Base-by-base conservation (phyloP, 495 filamentous ascomycete genomes). In the Penicillium canescens region DNA sequence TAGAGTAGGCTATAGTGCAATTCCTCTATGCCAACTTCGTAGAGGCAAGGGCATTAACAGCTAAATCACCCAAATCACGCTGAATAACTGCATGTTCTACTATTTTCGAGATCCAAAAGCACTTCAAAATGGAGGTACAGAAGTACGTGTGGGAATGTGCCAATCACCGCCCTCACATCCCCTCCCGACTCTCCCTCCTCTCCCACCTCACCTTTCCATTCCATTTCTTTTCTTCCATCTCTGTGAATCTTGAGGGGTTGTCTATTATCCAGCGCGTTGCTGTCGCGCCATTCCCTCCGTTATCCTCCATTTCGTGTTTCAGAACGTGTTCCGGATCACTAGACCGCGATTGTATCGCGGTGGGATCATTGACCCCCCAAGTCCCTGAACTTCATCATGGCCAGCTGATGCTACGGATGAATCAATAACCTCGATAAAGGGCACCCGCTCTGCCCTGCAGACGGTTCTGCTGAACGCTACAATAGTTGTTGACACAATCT, bases 371-470 rank as follows among this genome's bases (percentile, higher is more conserved):
- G 28, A 48, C 21, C 39, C 54, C 42, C 16, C 41, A 31, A 36
- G 42, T 37, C 13, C 49, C 42, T 18, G 43, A 39, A 49, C 58
- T 50, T 31, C 68, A 65, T 55, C 61, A 78, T 78, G 75, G 72
- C 70, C 65, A 50, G 59, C 69, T 74, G 67, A 74, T 72, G 55
- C 62, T 58, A 64, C 73, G 71, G 66, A 75, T 75, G 71, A 75
- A 70, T 75, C 56, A 65, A 70, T 74, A 74, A 67, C 65, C 62
- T 70, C 62, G 60, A 54, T 55, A 6, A 70, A 70, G 75, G 72
- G 73, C 72, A 71, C 61, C 68, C 68, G 73, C 70, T 73, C 75
- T 77, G 75, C 75, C 69, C 63, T 63, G 75, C 75, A 77, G 75
- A 75, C 73, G 75, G 75, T 72, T 64, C 61, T 67, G 71, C 65